Base-by-base conservation (phyloP, 2,329 filamentous ascomycete genomes). In the Cyanodermella asteris region DNA sequence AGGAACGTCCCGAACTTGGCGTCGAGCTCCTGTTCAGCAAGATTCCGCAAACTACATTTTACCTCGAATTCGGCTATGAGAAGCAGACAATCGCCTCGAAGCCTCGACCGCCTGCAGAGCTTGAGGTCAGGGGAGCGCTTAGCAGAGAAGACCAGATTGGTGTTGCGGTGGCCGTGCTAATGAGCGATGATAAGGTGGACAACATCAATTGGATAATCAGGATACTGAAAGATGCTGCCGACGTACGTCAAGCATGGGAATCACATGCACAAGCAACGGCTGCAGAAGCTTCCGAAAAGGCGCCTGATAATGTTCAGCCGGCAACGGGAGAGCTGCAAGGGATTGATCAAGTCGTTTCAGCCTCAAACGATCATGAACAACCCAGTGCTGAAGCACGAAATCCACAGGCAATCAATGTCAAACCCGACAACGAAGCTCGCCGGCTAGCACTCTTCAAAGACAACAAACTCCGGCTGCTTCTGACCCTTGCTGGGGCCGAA, bases 1-100 rank as follows among this genome's bases (percentile, higher is more conserved):
- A 87, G 32, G 70, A 91, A 36, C 65, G 81, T 21, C 81, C 81
- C 1, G 77, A 84, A 33, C 56, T 93, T 20, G 62, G 91, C 24
- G 72, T 90, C 1, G 87, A 97, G 49, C 67, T 97, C 60, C 58
- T 97, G 9, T 97, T 97, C 48, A 91, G 77, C 46, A 97, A 97
- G 47, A 74, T 81, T 29, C 72, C 70, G 25, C 64, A 65, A 22
- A 91, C 78, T 0, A 63, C 80, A 1, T 78, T 76, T 47, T 94
- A 80, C 43, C 61, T 97, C 5, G 82, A 94, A 42, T 81, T 82
- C 40, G 87, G 87, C 0, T 74, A 78, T 37, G 81, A 93, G 39
- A 77, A 72, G 41, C 80, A 84, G 35, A 65, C 72, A 0, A 44
- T 71, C 13, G 61, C 62, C 12, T 55, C 60, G n/a, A 61, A 67